These are phyloP conservation scores for Starmerella geochares DNA, from an alignment of 805 yeast genomes.

Conservation along the genomic window DNA sequence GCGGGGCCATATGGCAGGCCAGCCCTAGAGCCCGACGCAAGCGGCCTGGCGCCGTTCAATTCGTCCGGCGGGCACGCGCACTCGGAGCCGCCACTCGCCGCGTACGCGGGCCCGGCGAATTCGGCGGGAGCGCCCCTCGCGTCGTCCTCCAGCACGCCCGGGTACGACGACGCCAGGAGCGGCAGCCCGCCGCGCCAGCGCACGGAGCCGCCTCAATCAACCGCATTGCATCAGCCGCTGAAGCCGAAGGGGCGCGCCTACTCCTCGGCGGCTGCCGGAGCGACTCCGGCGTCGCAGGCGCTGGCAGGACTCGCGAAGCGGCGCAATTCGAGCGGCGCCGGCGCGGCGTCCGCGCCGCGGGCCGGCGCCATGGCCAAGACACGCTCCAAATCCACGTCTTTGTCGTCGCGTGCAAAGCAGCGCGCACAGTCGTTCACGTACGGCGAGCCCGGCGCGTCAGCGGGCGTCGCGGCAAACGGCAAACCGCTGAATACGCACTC, in stretches of 20 bases:
- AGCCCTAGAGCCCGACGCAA: background rate
- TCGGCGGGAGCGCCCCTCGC: background rate
- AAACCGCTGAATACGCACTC: slow-evolving; percentile 50
- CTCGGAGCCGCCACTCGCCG: background rate
- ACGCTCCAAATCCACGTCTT: slow-evolving; percentile 19
- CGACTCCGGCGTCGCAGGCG: background rate
- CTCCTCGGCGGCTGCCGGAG: background rate
- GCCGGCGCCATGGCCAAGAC: slow-evolving; percentile 11
- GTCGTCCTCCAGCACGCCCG: background rate
- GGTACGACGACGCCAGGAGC: background rate
- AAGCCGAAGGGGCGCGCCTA: background rate
- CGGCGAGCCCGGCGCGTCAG: slow-evolving; percentile 3
- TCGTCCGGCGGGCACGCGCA: background rate
- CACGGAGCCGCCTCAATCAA: background rate
- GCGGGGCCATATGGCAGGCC: background rate
- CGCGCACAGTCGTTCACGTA: slow-evolving; percentile 19
- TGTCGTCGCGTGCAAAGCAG: slow-evolving; percentile 16
- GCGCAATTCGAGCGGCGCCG: background rate
- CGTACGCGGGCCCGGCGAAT: background rate
- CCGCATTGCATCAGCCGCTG: background rate
- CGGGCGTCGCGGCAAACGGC: slow-evolving; percentile 5
- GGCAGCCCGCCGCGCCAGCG: background rate
- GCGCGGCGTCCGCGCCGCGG: background rate
- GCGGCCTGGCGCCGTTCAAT: background rate
- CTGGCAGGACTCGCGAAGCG: background rate